phyloP scores from a whole-genome alignment of 2,329 filamentous ascomycete species.

The Aspergillus sp. region DNA sequence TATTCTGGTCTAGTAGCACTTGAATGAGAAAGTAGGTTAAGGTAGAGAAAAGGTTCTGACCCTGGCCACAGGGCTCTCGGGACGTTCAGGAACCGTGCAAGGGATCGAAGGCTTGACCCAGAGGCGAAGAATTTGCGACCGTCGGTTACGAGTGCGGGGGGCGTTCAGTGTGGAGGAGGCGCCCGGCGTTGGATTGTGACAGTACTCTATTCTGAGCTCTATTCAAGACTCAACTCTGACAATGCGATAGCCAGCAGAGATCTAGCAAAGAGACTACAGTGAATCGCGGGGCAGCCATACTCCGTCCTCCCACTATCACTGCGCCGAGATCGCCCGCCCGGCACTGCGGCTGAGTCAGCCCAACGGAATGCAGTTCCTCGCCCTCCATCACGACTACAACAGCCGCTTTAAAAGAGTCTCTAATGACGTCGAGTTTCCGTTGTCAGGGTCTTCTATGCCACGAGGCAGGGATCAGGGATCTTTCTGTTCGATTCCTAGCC shows the following conservation, averaged over 20 bases:
- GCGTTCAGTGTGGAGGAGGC: conserved; percentile 1
- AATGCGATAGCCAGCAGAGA: background rate
- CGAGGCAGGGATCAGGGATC: no score
- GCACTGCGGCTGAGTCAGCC: background rate
- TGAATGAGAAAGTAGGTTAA: background rate
- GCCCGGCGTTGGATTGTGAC: background rate
- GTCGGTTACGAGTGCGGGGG: conserved; percentile 4
- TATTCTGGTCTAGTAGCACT: background rate
- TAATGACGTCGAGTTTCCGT: no score
- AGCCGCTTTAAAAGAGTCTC: no score
- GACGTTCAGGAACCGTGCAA: background rate
- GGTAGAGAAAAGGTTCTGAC: background rate
- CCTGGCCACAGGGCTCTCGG: conserved; percentile 5
- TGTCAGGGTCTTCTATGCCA: no score
- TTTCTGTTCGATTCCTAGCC: no score
- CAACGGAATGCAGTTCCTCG: background rate
- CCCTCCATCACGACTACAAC: background rate
- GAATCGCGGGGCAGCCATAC: background rate
- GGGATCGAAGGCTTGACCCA: background rate
- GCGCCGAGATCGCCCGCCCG: background rate
- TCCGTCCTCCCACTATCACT: background rate
- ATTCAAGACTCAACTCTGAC: background rate
- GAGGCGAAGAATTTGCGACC: conserved; percentile 14
- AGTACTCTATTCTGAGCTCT: background rate
- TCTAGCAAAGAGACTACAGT: background rate